Conservation (phyloP, 129 eudicot genomes). For the Saussurea involucrata region DNA sequence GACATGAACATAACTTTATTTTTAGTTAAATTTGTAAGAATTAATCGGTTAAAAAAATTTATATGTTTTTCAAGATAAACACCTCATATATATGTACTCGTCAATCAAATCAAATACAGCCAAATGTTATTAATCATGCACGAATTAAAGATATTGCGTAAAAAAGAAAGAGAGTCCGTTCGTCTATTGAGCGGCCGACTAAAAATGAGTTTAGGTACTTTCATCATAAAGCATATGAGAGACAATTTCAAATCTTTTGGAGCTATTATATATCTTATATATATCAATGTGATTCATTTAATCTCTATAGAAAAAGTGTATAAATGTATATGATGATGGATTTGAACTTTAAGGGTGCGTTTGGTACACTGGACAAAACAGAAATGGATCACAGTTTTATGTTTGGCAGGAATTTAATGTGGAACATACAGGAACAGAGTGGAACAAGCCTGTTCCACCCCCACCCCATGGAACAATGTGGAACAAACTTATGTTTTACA, state of each 20-base stretch:
- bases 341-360: too few relatives aligned
- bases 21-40: neutral
- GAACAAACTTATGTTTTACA: too few relatives aligned
- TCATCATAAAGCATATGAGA: neutral
- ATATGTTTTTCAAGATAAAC: neutral
- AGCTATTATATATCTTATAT: neutral
- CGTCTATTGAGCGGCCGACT: too few relatives aligned
- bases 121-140: neutral
- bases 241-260: neutral
- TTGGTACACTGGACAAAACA: too few relatives aligned
- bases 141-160: neutral
- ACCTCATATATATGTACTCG: neutral
- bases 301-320: neutral
- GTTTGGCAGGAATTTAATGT: too few relatives aligned
- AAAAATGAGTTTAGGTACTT: neutral
- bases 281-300: neutral
- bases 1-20: neutral
- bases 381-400: too few relatives aligned
- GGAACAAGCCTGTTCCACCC: too few relatives aligned
- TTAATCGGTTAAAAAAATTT: neutral
- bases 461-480: too few relatives aligned
- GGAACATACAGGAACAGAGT: too few relatives aligned
- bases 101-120: neutral
- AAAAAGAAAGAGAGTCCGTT: too few relatives aligned
- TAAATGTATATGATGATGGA: neutral